These are phyloP conservation scores for Ophiocytium majus DNA, from an alignment of 352 stramenopile genomes.

Conservation along the genomic window DNA sequence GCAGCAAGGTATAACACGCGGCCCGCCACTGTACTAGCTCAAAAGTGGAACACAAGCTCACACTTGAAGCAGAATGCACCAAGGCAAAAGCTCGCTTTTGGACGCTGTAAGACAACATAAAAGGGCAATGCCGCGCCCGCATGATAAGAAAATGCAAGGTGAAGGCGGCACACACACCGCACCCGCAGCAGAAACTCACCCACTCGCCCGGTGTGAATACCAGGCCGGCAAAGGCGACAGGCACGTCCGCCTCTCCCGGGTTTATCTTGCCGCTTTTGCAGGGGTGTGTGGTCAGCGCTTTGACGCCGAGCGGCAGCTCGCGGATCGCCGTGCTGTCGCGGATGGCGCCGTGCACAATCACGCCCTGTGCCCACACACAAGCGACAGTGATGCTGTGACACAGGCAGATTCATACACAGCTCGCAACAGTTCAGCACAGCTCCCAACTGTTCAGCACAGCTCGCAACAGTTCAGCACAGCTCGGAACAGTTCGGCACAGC, in stretches of 20 bases:
- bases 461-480: no score
- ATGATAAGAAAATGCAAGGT: not conserved
- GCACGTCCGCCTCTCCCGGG: slow-evolving; percentile 41
- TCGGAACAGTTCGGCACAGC: no score
- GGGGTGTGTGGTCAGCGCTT: slow-evolving; percentile 56
- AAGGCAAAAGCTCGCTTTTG: no score
- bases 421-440: no score
- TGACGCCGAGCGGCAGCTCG: slow-evolving; percentile 45
- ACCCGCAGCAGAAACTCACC: not conserved
- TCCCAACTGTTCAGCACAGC: no score
- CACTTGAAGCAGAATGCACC: no score
- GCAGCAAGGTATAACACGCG: no score
- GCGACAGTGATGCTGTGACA: no score
- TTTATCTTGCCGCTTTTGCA: slow-evolving; percentile 53
- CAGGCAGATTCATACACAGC: no score
- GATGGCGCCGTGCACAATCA: slow-evolving; percentile 58
- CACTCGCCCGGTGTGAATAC: slow-evolving; percentile 48
- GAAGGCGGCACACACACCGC: not conserved
- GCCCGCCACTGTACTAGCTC: no score
- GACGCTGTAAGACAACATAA: not conserved
- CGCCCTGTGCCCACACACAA: slow-evolving; percentile 40
- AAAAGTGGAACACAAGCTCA: no score
- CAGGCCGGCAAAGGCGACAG: slow-evolving; percentile 52
- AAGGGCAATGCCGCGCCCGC: not conserved
- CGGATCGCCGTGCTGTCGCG: slow-evolving; percentile 50